Percentiles rank a stretch among this genome's conserved stretches.
These are phyloP conservation scores for Cenococcum geophilum DNA, from an alignment of 495 filamentous ascomycete genomes.

Conservation along the genomic window DNA sequence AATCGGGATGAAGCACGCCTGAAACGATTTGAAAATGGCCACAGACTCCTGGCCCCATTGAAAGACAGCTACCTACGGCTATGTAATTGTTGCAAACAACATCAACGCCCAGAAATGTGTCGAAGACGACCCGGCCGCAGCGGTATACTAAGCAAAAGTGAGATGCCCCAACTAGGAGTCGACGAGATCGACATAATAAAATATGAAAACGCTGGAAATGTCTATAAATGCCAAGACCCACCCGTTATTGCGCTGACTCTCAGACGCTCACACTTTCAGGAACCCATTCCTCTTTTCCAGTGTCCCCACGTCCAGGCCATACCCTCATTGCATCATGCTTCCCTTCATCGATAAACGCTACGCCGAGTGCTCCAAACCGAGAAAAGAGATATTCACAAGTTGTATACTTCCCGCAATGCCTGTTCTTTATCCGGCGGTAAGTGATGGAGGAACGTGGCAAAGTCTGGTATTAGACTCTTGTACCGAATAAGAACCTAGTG, in stretches of 20 bases:
- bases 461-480: conserved; percentile 77
- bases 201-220: conserved; percentile 4
- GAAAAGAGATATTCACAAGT: conserved; percentile 19
- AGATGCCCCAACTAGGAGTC: background rate
- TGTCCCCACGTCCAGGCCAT: conserved; percentile 6
- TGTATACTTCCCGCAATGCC: conserved; percentile 25
- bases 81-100: conserved; percentile 16
- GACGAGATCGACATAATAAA: background rate
- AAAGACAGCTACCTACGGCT: conserved; percentile 27
- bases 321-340: conserved; percentile 7
- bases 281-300: conserved; percentile 6
- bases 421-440: conserved; percentile 45
- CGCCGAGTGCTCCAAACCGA: conserved; percentile 14
- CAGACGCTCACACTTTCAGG: background rate
- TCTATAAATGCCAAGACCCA: conserved; percentile 27
- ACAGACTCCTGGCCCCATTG: conserved; percentile 8
- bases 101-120: conserved; percentile 29
- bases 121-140: background rate
- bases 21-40: background rate
- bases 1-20: background rate
- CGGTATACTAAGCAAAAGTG: background rate
- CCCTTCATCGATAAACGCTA: conserved; percentile 7
- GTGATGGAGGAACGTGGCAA: conserved; percentile 68
- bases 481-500: conserved; percentile 67
- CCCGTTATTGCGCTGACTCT: conserved; percentile 1